Conservation (phyloP, 1,284 basidiomycete species). For the Cutaneotrichosporon cavernicola region DNA sequence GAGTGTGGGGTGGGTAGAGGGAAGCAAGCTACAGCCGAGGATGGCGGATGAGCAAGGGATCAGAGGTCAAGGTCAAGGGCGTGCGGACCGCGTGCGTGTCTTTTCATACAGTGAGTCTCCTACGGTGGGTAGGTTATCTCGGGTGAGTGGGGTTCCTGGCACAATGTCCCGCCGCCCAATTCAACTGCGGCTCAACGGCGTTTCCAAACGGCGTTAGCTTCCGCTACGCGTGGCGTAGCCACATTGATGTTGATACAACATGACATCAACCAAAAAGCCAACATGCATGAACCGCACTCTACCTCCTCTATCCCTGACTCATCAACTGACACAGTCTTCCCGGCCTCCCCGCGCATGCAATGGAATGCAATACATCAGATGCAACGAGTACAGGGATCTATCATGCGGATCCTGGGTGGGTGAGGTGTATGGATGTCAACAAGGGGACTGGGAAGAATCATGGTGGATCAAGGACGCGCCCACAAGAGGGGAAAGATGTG, state of each 20-base stretch:
- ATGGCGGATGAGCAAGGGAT: background rate
- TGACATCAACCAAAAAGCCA: background rate
- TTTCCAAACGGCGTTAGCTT: too few relatives aligned
- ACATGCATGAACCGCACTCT: background rate
- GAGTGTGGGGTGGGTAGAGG: too few relatives aligned
- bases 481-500: background rate
- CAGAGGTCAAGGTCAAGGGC: background rate
- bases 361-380: conserved; percentile 1
- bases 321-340: background rate
- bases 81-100: too few relatives aligned
- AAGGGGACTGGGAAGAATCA: background rate
- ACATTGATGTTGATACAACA: background rate
- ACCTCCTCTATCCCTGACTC: background rate
- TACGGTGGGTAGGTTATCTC: background rate
- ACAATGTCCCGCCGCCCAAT: too few relatives aligned
- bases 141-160: too few relatives aligned
- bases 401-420: background rate
- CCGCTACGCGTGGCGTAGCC: background rate
- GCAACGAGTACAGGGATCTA: background rate
- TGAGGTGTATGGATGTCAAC: background rate
- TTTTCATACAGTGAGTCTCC: too few relatives aligned
- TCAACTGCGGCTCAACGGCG: too few relatives aligned
- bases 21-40: too few relatives aligned
- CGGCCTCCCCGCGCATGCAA: background rate
- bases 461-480: background rate